Evolutionary conservation across 2,329 filamentous ascomycete species (phyloP).

Genomic region (Fonsecaea monophora): DNA sequence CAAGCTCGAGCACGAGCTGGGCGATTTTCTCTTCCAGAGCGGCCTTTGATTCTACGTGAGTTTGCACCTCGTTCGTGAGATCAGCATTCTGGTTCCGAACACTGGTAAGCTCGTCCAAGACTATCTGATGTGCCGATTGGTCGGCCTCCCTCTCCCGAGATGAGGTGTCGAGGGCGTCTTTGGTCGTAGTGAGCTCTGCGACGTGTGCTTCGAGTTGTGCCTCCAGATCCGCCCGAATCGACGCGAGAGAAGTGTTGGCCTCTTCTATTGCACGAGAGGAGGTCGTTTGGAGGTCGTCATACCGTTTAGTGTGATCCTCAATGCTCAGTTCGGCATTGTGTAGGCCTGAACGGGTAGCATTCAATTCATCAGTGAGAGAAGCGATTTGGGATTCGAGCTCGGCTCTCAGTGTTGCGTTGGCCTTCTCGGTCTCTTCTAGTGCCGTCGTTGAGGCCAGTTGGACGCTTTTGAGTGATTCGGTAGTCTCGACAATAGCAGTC

Average conservation of each 20-base stretch:
- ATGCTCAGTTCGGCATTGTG: conserved; percentile 27
- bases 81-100: conserved; percentile 25
- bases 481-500: conserved; percentile 31
- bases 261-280: conserved; percentile 30
- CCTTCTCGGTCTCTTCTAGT: conserved; percentile 31
- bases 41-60: conserved; percentile 16
- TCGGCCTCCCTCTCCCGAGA: conserved; percentile 26
- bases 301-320: conserved; percentile 31
- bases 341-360: conserved; percentile 67
- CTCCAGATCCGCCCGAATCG: conserved; percentile 21
- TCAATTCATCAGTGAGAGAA: conserved; percentile 72
- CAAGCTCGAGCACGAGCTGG: conserved; percentile 29
- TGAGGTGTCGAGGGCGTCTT: conserved; percentile 24
- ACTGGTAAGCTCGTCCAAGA: conserved; percentile 27
- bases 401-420: conserved; percentile 39
- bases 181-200: conserved; percentile 24
- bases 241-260: conserved; percentile 27
- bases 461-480: conserved; percentile 28
- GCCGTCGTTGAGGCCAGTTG: conserved; percentile 30
- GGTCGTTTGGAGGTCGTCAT: conserved; percentile 28
- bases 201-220: conserved; percentile 31
- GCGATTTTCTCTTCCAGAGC: conserved; percentile 28
- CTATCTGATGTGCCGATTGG: conserved; percentile 16
- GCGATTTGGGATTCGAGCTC: conserved; percentile 75
- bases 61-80: conserved; percentile 24